Conservation (phyloP, 192 early-diverging fungal species). For the Coemansia aciculifera region DNA sequence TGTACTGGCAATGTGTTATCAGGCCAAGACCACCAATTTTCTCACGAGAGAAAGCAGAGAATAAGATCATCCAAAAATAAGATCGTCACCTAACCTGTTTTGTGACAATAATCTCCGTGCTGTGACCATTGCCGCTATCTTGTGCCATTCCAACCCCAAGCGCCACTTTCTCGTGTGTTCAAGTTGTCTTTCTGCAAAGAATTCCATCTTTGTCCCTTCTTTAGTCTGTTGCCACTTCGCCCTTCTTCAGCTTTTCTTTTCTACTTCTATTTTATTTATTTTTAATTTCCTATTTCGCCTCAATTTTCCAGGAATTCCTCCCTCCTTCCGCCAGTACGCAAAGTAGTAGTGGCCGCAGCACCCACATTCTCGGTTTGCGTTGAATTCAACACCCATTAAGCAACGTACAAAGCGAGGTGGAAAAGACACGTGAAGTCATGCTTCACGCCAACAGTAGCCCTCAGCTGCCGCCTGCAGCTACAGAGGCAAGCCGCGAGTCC, state of each 20-base stretch:
- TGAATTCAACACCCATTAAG: background rate
- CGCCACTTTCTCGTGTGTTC: background rate
- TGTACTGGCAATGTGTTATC: too few species aligned
- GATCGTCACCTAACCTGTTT: too few species aligned
- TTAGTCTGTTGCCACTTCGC: background rate
- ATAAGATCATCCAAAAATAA: too few species aligned
- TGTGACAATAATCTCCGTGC: too few species aligned
- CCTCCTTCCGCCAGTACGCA: background rate
- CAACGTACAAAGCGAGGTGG: background rate
- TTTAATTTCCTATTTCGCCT: background rate
- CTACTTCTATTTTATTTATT: background rate
- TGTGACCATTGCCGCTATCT: too few species aligned
- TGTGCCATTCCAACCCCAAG: too few species aligned
- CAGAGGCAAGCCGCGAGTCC: background rate
- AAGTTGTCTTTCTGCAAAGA: background rate
- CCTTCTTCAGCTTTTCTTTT: background rate
- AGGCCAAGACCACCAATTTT: too few species aligned
- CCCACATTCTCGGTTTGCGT: background rate
- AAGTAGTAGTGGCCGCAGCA: background rate
- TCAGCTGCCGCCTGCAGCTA: constrained; percentile 1
- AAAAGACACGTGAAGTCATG: background rate
- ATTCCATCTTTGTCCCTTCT: background rate
- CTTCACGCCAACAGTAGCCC: background rate
- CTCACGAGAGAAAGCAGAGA: background rate
- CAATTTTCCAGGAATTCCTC: background rate